Conservation (phyloP, 2,329 filamentous ascomycete genomes). For the Penicillium sp. region DNA sequence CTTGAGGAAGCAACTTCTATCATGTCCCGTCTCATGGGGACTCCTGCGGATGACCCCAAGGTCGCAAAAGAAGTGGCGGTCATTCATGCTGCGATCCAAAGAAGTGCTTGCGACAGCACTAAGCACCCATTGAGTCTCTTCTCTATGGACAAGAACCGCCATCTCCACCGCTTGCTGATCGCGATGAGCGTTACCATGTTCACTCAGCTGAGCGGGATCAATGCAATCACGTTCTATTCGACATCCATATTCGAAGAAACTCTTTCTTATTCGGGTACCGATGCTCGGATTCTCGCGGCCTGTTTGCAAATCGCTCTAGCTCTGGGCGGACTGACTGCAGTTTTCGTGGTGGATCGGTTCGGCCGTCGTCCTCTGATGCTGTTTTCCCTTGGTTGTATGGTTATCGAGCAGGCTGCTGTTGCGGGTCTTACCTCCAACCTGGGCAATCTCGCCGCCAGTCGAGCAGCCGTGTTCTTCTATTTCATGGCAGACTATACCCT, state of each 20-base stretch:
- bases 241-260: constrained; percentile 14
- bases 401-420: constrained; percentile 6
- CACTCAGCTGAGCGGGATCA: constrained; percentile 13
- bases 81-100: constrained; percentile 7
- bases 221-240: constrained; percentile 13
- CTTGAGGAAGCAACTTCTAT: constrained; percentile 7
- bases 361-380: constrained; percentile 13
- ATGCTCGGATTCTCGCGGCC: constrained; percentile 11
- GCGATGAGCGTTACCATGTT: constrained; percentile 13
- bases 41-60: not conserved
- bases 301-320: constrained; percentile 13
- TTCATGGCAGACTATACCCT: constrained; percentile 10
- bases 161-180: constrained; percentile 11
- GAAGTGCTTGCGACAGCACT: not conserved
- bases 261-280: constrained; percentile 4
- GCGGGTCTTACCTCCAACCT: constrained; percentile 12
- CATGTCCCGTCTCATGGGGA: constrained; percentile 9
- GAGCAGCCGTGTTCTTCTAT: constrained; percentile 15
- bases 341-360: constrained; percentile 13
- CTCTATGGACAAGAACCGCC: constrained; percentile 12
- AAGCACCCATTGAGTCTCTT: constrained; percentile 10
- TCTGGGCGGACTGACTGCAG: constrained; percentile 6
- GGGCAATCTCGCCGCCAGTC: constrained; percentile 2
- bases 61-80: constrained; percentile 9
- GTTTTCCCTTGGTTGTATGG: constrained; percentile 7